phyloP scores from a whole-genome alignment of 306 rosid genomes.

The Trifolium pratense region DNA sequence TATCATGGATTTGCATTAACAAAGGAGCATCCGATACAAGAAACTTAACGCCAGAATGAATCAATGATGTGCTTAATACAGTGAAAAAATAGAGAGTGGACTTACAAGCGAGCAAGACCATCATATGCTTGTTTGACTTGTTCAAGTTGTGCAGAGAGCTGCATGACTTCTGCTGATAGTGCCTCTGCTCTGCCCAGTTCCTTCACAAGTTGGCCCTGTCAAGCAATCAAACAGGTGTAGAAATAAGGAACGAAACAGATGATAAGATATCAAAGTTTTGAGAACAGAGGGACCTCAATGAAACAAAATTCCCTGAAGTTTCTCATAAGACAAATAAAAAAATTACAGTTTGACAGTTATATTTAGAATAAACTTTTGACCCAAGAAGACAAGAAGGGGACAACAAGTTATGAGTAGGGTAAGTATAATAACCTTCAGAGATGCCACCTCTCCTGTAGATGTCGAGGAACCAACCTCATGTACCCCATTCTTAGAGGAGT shows the following conservation, averaged over 20 bases:
- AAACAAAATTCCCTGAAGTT: constrained; percentile 29
- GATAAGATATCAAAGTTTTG: constrained; percentile 21
- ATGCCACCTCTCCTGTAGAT: constrained; percentile 62
- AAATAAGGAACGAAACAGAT: constrained; percentile 23
- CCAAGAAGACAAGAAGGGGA: constrained; percentile 10
- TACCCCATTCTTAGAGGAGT: constrained; percentile 46
- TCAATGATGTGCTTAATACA: background rate
- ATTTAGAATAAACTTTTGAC: constrained; percentile 12
- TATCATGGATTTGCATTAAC: constrained; percentile 27
- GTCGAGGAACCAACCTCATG: constrained; percentile 48
- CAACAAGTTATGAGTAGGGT: background rate
- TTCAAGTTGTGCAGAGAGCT: constrained; percentile 86
- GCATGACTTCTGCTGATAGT: constrained; percentile 84
- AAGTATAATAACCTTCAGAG: constrained; percentile 70
- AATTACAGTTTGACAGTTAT: constrained; percentile 3
- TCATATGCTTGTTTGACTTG: constrained; percentile 84
- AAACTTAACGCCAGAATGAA: constrained; percentile 19
- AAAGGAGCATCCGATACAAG: background rate
- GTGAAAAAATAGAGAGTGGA: constrained; percentile 15
- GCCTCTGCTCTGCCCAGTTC: constrained; percentile 89
- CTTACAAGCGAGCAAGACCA: constrained; percentile 77
- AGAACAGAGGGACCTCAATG: constrained; percentile 27
- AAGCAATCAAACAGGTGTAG: constrained; percentile 30
- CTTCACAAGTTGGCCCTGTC: constrained; percentile 75
- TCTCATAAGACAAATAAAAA: constrained; percentile 11